Percentiles rank a stretch among this genome's conserved stretches.
Evolutionary conservation across 768 basidiomycete genomes (phyloP).

Genomic region (Mycena indigotica): DNA sequence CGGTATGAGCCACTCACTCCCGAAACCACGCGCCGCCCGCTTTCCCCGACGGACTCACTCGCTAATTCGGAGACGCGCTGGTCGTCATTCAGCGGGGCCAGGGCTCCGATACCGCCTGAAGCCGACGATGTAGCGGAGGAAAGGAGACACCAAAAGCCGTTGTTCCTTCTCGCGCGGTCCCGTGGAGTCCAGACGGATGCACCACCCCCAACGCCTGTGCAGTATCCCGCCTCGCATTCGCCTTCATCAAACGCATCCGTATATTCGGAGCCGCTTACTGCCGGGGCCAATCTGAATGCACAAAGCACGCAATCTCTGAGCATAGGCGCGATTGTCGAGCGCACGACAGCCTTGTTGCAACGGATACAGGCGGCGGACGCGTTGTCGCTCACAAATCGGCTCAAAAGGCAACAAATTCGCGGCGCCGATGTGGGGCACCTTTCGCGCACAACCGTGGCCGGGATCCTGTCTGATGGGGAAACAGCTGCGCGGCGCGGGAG

Average conservation of each 20-base stretch:
- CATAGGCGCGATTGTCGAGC: conserved; percentile 53
- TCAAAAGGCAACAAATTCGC: conserved; percentile 87
- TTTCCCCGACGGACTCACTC: conserved; percentile 42
- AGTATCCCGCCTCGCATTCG: conserved; percentile 67
- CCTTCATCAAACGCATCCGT: conserved; percentile 56
- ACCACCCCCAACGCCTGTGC: conserved; percentile 50
- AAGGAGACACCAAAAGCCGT: conserved; percentile 41
- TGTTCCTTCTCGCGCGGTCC: conserved; percentile 61
- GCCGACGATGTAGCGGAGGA: conserved; percentile 39
- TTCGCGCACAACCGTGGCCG: conserved; percentile 77
- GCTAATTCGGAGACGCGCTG: conserved; percentile 37
- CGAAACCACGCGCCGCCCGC: conserved; percentile 47
- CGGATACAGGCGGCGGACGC: conserved; percentile 76
- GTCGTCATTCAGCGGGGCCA: conserved; percentile 31
- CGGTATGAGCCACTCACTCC: conserved; percentile 44
- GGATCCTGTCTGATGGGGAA: conserved; percentile 73
- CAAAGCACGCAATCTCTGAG: conserved; percentile 48
- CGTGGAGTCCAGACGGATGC: conserved; percentile 72
- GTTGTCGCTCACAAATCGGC: conserved; percentile 80
- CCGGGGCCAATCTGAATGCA: not conserved
- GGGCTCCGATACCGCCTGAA: conserved; percentile 30
- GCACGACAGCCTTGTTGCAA: conserved; percentile 44
- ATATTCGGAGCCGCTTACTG: conserved; percentile 15
- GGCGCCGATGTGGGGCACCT: conserved; percentile 87
- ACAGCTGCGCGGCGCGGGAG: conserved; percentile 73